A percentile compares a stretch with the other conserved stretches of the same genome.
phyloP scores from a whole-genome alignment of 352 stramenopile genomes.

The Plasmopara viticola region DNA sequence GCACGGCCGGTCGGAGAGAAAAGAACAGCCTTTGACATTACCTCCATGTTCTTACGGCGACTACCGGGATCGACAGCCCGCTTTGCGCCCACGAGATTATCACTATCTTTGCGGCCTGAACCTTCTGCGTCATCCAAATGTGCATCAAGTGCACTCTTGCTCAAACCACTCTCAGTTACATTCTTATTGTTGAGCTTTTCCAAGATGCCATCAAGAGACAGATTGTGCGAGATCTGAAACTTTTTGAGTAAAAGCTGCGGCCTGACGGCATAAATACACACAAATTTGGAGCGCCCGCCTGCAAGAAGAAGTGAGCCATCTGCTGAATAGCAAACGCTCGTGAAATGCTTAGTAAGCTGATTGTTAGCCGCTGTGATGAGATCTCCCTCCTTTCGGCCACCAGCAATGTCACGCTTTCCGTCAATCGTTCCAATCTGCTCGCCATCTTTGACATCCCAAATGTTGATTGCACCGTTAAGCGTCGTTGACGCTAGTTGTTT shows the following conservation, averaged over 20 bases:
- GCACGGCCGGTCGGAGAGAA: constrained; percentile 97
- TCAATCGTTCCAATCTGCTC: constrained; percentile 95
- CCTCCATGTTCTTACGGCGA: constrained; percentile 78
- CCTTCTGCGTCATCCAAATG: constrained; percentile 39
- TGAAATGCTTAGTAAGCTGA: constrained; percentile 96
- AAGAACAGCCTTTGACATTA: constrained; percentile 88
- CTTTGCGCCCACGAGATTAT: constrained; percentile 70
- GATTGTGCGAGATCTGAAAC: constrained; percentile 99
- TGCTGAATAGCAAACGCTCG: constrained; percentile 97
- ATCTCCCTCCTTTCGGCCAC: constrained; percentile 83
- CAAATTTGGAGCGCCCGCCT: constrained; percentile 96
- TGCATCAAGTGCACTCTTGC: constrained; percentile 65
- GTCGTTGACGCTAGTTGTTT: constrained; percentile 94
- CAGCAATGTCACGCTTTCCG: constrained; percentile 93
- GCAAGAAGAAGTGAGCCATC: constrained; percentile 97
- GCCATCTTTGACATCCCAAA: constrained; percentile 97
- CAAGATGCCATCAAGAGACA: constrained; percentile 93
- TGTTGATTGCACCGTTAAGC: constrained; percentile 93
- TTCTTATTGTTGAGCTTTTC: constrained; percentile 93
- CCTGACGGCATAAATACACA: constrained; percentile 98
- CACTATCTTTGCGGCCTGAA: constrained; percentile 21
- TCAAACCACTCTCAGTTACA: constrained; percentile 68
- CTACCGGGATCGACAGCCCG: constrained; percentile 91
- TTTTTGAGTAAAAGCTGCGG: constrained; percentile 97
- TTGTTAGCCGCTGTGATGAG: constrained; percentile 86